Evolutionary conservation across 371 early-diverging fungal species (phyloP).

Genomic region (Saksenaea oblongispora): DNA sequence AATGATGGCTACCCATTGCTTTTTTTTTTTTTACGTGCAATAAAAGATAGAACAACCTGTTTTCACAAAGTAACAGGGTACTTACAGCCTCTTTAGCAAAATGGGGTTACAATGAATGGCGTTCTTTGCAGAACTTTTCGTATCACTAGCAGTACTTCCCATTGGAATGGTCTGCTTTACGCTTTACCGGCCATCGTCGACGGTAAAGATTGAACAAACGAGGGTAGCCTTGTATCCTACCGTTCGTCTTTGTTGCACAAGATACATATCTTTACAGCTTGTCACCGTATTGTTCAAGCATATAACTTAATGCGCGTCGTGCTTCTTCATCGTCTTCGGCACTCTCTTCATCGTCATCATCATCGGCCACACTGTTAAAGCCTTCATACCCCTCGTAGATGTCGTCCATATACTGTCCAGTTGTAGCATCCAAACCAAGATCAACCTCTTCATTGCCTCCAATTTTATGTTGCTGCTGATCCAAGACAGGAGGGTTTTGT

Average conservation of each 20-base stretch:
- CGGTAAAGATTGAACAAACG: no score
- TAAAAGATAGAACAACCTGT: no score
- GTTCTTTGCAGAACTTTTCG: no score
- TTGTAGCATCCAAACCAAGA: not conserved
- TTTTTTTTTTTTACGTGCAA: no score
- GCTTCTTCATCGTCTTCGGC: slow-evolving; percentile 8
- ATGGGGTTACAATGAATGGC: no score
- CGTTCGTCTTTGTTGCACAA: not conserved
- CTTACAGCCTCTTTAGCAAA: no score
- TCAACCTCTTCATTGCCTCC: not conserved
- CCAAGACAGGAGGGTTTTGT: not conserved
- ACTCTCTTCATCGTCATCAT: not conserved
- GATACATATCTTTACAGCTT: not conserved
- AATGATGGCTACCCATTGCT: no score
- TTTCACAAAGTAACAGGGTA: no score
- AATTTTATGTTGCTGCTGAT: not conserved
- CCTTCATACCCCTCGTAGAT: not conserved
- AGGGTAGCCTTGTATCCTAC: no score
- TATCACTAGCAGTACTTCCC: not conserved
- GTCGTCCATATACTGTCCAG: not conserved
- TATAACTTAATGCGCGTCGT: slow-evolving; percentile 12
- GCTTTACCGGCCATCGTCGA: not conserved
- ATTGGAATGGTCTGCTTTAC: not conserved
- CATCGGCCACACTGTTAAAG: not conserved
- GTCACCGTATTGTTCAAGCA: slow-evolving; percentile 12